Base-by-base conservation (phyloP, 1,284 basidiomycete species). In the Peniophora sp. region DNA sequence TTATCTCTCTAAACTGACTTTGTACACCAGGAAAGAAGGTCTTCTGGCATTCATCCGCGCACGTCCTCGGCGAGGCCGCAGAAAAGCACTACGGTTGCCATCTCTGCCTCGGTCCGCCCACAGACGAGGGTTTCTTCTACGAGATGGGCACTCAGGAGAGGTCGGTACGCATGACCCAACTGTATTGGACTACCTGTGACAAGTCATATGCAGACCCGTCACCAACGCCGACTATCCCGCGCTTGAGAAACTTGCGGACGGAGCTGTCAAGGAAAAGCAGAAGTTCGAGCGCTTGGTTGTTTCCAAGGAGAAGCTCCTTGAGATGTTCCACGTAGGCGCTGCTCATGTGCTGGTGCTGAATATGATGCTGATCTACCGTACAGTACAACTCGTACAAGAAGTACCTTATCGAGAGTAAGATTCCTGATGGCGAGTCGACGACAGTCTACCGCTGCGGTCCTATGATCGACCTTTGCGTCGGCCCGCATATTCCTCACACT, bases 311-410 rank as follows among this genome's bases (percentile, higher is more conserved):
- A 86, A 88, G 39, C 77, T 99, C 5, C 74, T 98, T 48, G 85
- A 98, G 71, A 98, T 99, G 96, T 99, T 99, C 73, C 77, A 78
- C 55, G 93, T 95, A 56, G 53, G 83, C 68, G 16, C 24, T 23
- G 6, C 14, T 45, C 27, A 20, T 25, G 19, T 24, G 9, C 17
- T 25, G 20, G 12, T 9, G 24, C 53, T 62, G 45, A 63, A 48
- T 14, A 27, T 32, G n/a, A 45, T 45, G 24, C 44, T 14, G 34
- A 23, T 36, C 25, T 52, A 6, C 5, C 8, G 12, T 48, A 24
- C 62, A 97, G 92, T 99, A 99, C 74, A 99, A 99, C 78, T 97
- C 95, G 70, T 99, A 97, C 77, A 99, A 99, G 75, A 83, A 86
- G 63, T 88, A 98, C 68, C 83, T 99, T 65, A 99, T 99, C 64